phyloP scores from a whole-genome alignment of 2,329 filamentous ascomycete genomes.

The Claviceps capensis region DNA sequence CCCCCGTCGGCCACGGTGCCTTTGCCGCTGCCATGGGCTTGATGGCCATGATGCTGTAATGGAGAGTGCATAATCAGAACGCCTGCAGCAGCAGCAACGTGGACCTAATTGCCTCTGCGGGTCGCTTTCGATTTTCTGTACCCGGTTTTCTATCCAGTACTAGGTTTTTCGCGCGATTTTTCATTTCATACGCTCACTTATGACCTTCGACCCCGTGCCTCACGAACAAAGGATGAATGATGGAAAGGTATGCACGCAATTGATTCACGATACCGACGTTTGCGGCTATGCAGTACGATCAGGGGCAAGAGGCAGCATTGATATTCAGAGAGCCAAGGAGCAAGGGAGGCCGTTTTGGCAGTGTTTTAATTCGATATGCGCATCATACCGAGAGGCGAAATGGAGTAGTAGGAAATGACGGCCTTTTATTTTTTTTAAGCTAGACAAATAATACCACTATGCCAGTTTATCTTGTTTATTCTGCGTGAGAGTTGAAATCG shows the following conservation, averaged over 20 bases:
- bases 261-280: slow-evolving; percentile 4
- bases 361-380: slow-evolving; percentile 13
- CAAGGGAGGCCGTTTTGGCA: slow-evolving; percentile 9
- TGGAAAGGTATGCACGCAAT: slow-evolving; percentile 8
- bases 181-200: slow-evolving; percentile 3
- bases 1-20: slow-evolving; percentile 27
- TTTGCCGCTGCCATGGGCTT: slow-evolving; percentile 37
- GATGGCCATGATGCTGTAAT: slow-evolving; percentile 37
- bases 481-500: neutral
- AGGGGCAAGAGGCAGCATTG: slow-evolving; percentile 7
- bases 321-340: slow-evolving; percentile 6
- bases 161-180: slow-evolving; percentile 12
- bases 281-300: neutral
- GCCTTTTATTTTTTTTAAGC: slow-evolving; percentile 13
- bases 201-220: slow-evolving; percentile 1
- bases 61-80: neutral
- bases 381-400: slow-evolving; percentile 22
- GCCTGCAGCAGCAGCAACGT: neutral
- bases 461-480: neutral
- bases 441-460: slow-evolving; percentile 5
- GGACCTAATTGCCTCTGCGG: slow-evolving; percentile 6
- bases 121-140: slow-evolving; percentile 18
- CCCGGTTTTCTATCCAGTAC: slow-evolving; percentile 18
- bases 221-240: slow-evolving; percentile 12
- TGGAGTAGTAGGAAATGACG: slow-evolving; percentile 16